These are phyloP conservation scores for Trametes pubescens DNA, from an alignment of 1,284 basidiomycete species.

Conservation along the genomic window DNA sequence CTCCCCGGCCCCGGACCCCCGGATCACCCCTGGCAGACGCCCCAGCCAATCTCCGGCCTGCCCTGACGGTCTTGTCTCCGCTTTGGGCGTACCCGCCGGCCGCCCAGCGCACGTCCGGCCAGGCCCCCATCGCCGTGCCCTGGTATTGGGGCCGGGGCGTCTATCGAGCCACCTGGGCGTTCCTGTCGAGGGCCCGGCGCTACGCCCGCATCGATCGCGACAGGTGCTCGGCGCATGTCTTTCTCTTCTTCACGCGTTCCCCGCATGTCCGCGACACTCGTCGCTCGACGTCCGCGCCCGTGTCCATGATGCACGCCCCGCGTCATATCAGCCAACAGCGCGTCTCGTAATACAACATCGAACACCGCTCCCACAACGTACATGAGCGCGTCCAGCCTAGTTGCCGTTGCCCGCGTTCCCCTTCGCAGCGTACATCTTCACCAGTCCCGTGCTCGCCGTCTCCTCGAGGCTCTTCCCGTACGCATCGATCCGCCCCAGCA, in stretches of 20 bases:
- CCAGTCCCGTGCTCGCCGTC: constrained; percentile 72
- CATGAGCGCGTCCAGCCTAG: constrained; percentile 13
- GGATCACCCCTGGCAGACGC: not conserved
- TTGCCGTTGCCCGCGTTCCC: constrained; percentile 41
- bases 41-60: constrained; percentile 14
- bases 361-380: constrained; percentile 16
- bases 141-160: not conserved
- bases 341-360: constrained; percentile 23
- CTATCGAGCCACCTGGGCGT: not conserved
- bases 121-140: not conserved
- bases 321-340: constrained; percentile 15
- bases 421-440: constrained; percentile 80
- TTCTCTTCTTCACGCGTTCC: constrained; percentile 19
- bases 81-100: constrained; percentile 14
- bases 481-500: constrained; percentile 89
- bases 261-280: constrained; percentile 13
- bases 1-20: constrained; percentile 13
- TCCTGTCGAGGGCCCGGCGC: not conserved
- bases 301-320: constrained; percentile 13
- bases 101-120: constrained; percentile 9
- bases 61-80: constrained; percentile 16
- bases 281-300: constrained; percentile 9
- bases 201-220: not conserved
- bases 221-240: constrained; percentile 1
- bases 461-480: constrained; percentile 81